phyloP scores from a whole-genome alignment of 2,329 filamentous ascomycete genomes.

The Cadophora luteo-olivacea region DNA sequence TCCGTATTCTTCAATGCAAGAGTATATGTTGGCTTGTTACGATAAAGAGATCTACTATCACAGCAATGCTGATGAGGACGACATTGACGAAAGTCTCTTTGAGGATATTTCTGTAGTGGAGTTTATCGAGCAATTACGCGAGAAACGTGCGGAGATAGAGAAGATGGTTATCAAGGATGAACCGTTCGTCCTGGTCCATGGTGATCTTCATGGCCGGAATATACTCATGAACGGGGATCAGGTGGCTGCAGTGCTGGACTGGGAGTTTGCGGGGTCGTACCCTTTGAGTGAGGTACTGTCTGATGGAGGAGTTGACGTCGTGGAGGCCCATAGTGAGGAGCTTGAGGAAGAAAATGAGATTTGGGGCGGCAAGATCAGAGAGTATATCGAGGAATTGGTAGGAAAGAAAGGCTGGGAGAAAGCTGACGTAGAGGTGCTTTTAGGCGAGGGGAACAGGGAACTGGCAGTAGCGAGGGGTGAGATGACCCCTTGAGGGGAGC shows the following conservation, averaged over 20 bases:
- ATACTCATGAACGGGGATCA: background rate
- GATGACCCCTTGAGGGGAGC: too few species aligned
- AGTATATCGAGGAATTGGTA: background rate
- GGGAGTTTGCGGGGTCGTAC: background rate
- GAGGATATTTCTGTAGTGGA: background rate
- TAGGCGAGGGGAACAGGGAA: background rate
- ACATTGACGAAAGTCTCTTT: background rate
- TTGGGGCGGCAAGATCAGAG: background rate
- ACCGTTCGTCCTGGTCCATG: background rate
- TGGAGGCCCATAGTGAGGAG: background rate
- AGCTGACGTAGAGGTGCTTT: background rate
- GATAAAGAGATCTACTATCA: background rate
- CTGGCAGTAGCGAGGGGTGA: background rate
- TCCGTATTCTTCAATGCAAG: background rate
- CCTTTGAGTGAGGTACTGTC: background rate
- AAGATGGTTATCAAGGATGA: background rate
- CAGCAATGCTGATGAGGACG: background rate
- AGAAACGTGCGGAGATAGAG: background rate
- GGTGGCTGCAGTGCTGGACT: background rate
- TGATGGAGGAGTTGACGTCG: background rate
- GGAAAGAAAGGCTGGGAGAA: background rate
- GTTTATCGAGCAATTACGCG: background rate
- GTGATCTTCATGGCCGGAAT: background rate
- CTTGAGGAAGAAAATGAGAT: background rate
- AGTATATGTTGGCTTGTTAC: background rate